phyloP scores from a whole-genome alignment of 2,329 filamentous ascomycete genomes.

The Colletotrichum paranaense region DNA sequence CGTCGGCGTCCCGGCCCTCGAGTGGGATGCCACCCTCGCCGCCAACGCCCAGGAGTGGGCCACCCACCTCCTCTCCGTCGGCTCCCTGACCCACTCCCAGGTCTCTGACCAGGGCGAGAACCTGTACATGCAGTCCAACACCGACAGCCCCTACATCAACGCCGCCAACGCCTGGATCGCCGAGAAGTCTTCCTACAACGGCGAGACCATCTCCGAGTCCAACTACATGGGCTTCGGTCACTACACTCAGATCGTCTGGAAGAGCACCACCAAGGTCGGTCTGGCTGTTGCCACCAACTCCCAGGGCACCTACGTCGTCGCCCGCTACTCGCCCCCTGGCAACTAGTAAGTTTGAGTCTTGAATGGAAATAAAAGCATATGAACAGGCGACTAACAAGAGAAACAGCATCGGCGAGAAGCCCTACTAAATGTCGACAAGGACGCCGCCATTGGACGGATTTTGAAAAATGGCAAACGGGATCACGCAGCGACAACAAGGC shows the following conservation, averaged over 20 bases:
- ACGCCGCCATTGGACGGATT: slow-evolving; percentile 10
- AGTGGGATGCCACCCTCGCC: slow-evolving; percentile 43
- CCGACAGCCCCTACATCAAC: slow-evolving; percentile 22
- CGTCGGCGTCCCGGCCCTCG: slow-evolving; percentile 27
- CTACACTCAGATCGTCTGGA: slow-evolving; percentile 48
- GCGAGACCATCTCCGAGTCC: slow-evolving; percentile 29
- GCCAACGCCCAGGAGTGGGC: slow-evolving; percentile 40
- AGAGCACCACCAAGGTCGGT: slow-evolving; percentile 45
- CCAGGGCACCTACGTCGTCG: slow-evolving; percentile 47
- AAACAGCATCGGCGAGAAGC: slow-evolving; percentile 41
- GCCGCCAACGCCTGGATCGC: slow-evolving; percentile 30
- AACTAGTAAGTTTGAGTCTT: slow-evolving; percentile 39
- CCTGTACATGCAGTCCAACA: slow-evolving; percentile 35
- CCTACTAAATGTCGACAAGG: slow-evolving; percentile 38
- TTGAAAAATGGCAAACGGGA: slow-evolving; percentile 5
- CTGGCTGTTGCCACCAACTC: slow-evolving; percentile 42
- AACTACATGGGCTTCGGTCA: slow-evolving; percentile 41
- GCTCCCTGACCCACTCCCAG: slow-evolving; percentile 34
- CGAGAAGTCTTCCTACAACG: slow-evolving; percentile 33
- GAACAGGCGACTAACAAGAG: neutral
- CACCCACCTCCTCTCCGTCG: slow-evolving; percentile 27
- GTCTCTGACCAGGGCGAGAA: slow-evolving; percentile 32
- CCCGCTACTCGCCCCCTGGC: slow-evolving; percentile 46
- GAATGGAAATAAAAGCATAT: neutral
- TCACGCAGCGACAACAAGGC: slow-evolving; percentile 7